Evolutionary conservation across 2,329 filamentous ascomycete species (phyloP).

Genomic region (Apiospora arundinis): DNA sequence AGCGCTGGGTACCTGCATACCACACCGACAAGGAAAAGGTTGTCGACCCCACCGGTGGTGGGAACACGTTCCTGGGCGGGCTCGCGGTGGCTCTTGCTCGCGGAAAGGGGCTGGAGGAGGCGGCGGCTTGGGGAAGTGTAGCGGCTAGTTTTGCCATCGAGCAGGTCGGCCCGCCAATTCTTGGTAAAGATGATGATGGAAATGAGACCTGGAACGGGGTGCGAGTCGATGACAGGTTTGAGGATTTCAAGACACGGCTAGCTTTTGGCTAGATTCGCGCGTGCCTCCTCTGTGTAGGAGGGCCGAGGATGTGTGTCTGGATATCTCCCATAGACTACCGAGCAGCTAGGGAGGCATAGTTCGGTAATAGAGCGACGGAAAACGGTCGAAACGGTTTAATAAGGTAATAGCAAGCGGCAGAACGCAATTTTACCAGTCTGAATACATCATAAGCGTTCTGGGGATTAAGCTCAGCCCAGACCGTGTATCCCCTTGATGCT

Average conservation of each 20-base stretch:
- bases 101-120: constrained; percentile 68
- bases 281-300: too few relatives aligned
- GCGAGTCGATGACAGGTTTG: constrained; percentile 57
- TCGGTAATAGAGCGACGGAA: not conserved
- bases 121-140: constrained; percentile 78
- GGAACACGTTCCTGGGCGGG: constrained; percentile 84
- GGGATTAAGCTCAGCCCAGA: not conserved
- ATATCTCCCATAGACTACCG: constrained; percentile 1
- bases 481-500: not conserved
- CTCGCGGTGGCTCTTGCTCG: constrained; percentile 64
- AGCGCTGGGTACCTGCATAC: constrained; percentile 81
- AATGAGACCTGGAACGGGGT: constrained; percentile 68
- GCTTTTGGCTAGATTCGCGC: constrained; percentile 8
- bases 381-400: not conserved
- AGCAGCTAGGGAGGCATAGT: not conserved
- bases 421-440: not conserved
- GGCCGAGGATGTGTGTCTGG: not conserved
- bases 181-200: constrained; percentile 52
- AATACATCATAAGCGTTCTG: not conserved
- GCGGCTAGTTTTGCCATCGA: constrained; percentile 94
- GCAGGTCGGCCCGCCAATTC: constrained; percentile 81
- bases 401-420: not conserved
- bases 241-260: constrained; percentile 49
- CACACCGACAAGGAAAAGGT: constrained; percentile 64
- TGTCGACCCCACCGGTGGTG: constrained; percentile 92